phyloP scores from a whole-genome alignment of 371 early-diverging fungal species.

The Syncephalastrum sp. region DNA sequence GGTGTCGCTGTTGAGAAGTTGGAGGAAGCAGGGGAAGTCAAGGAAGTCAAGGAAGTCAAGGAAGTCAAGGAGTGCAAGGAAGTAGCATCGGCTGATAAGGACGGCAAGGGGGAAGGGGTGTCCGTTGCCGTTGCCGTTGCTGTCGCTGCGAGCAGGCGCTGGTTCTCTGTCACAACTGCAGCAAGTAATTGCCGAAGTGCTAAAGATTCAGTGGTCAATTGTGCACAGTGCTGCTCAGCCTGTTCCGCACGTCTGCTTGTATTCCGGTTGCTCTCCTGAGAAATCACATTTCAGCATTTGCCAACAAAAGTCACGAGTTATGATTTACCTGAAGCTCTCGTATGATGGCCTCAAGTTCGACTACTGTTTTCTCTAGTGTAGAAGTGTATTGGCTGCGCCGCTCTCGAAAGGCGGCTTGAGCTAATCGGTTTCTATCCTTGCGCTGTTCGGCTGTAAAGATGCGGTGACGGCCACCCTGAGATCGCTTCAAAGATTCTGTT shows the following conservation, averaged over 20 bases:
- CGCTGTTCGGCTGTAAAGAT: conserved; percentile 14
- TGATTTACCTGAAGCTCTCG: conserved; percentile 13
- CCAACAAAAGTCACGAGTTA: background rate
- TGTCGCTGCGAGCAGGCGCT: background rate
- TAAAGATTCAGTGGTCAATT: conserved; percentile 1
- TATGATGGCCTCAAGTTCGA: conserved; percentile 12
- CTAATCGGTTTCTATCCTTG: conserved; percentile 15
- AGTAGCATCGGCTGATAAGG: background rate
- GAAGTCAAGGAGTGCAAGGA: too few species aligned
- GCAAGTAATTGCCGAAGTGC: conserved; percentile 4
- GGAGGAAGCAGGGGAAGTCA: background rate
- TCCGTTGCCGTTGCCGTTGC: background rate
- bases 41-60: too few species aligned
- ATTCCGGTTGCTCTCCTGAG: conserved; percentile 16
- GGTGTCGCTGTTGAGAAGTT: background rate
- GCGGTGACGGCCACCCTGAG: conserved; percentile 15
- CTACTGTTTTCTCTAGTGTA: conserved; percentile 12
- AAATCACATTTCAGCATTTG: background rate
- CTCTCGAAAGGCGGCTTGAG: conserved; percentile 29
- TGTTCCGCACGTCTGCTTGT: conserved; percentile 11
- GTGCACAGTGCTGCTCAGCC: conserved; percentile 11
- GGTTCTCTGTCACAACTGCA: conserved; percentile 11
- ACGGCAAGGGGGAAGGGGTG: background rate
- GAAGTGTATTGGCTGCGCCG: conserved; percentile 19
- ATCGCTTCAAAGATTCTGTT: background rate